Evolutionary conservation across 2,329 filamentous ascomycete genomes (phyloP).

Genomic region (Endocalyx cinctus): DNA sequence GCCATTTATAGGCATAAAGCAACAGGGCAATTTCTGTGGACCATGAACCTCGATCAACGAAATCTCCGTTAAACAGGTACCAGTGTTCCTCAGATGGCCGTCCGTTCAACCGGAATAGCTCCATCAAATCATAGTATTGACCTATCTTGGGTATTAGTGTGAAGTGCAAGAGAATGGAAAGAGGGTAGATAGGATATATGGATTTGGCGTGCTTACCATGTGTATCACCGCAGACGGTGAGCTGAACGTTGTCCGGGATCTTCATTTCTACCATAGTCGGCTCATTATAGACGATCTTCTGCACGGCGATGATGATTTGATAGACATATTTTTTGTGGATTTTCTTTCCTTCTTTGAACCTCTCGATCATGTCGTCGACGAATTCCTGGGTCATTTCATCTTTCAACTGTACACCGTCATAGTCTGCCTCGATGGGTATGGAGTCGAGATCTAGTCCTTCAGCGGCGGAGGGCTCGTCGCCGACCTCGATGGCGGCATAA

Average conservation of each 20-base stretch:
- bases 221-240: conserved; percentile 96
- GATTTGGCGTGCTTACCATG: conserved; percentile 74
- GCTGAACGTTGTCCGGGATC: conserved; percentile 68
- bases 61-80: conserved; percentile 98
- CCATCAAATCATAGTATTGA: conserved; percentile 95
- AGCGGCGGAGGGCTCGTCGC: conserved; percentile 86
- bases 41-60: conserved; percentile 96
- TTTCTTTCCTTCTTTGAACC: conserved; percentile 95
- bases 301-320: conserved; percentile 88
- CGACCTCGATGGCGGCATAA: conserved; percentile 88
- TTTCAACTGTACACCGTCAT: conserved; percentile 77
- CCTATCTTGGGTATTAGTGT: conserved; percentile 45
- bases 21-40: conserved; percentile 94
- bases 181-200: too few relatives aligned
- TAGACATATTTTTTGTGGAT: conserved; percentile 95
- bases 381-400: conserved; percentile 93
- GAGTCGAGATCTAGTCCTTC: conserved; percentile 84
- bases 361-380: conserved; percentile 92
- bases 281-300: conserved; percentile 86
- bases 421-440: conserved; percentile 75
- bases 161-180: too few relatives aligned
- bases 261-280: conserved; percentile 95
- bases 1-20: conserved; percentile 95
- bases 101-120: conserved; percentile 91
- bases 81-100: conserved; percentile 78